These are phyloP conservation scores for Nematocida parisii DNA, from an alignment of 371 early-diverging fungal species.

Conservation along the genomic window DNA sequence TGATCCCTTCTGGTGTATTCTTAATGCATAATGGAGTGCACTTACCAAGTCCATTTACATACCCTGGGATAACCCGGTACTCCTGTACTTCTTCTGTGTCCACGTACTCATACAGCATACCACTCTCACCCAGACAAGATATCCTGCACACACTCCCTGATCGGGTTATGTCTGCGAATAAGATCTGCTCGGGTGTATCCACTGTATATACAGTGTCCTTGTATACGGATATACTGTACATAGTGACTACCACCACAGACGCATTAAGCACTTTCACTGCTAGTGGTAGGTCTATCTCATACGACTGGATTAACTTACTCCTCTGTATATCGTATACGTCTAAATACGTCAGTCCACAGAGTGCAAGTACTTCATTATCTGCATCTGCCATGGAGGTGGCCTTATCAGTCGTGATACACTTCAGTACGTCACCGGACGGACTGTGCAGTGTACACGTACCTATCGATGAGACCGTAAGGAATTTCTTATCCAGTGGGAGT, in stretches of 20 bases:
- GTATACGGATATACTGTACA: background rate
- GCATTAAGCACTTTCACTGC: slow-evolving; percentile 14
- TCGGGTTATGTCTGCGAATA: background rate
- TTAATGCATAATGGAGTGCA: background rate
- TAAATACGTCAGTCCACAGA: slow-evolving; percentile 7
- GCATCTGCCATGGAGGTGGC: slow-evolving; percentile 1
- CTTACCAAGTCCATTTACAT: slow-evolving; percentile 26
- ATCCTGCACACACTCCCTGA: background rate
- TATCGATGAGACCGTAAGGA: slow-evolving; percentile 8
- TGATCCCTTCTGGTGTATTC: background rate
- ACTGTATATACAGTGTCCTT: background rate
- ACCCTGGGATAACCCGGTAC: slow-evolving; percentile 24
- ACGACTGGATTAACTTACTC: slow-evolving; percentile 8
- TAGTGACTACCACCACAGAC: background rate
- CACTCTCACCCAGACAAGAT: slow-evolving; percentile 43
- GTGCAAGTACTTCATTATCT: slow-evolving; percentile 39
- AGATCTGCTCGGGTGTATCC: slow-evolving; percentile 12
- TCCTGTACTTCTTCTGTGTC: slow-evolving; percentile 26
- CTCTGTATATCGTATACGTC: slow-evolving; percentile 36
- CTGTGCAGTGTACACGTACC: slow-evolving; percentile 29
- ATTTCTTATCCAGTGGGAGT: slow-evolving; percentile 16
- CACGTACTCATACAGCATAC: slow-evolving; percentile 19
- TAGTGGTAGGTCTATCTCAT: slow-evolving; percentile 33
- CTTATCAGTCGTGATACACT: background rate
- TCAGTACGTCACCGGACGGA: slow-evolving; percentile 9